Evolutionary conservation across 257 asterid genomes (phyloP), one percentile per base, ranked within the genome.

Genomic region (Knoxia roxburghii): DNA sequence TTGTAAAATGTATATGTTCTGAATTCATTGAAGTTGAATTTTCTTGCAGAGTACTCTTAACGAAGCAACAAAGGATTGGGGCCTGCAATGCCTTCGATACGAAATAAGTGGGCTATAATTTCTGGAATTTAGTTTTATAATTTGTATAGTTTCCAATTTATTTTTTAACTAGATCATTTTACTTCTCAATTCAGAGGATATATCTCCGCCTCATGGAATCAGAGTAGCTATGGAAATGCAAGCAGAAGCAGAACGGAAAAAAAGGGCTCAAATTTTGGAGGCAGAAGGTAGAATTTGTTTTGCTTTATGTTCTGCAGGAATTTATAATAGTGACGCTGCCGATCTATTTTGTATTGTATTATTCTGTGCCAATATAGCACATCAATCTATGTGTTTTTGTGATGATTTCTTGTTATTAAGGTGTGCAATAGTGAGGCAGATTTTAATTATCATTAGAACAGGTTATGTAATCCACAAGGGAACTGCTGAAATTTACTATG

Each of bases 151-250:
- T 56, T 50, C 9, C 15, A 7, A 17, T 67, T 11, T 17, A 33
- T 53, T 23, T 70, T 35, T n/a, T 61, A 27, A 30, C 30, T 35
- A 8, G 50, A 1, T 68, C 6, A 24, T 57, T 57, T 55, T 0
- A 21, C 62, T 35, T 55, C 32, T 20, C 43, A 57, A 66, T 75
- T 54, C 73, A 90, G 99, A 83, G 96, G 97, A 93, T 75, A 93
- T 93, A 76, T 82, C 87, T 81, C 97, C 97, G 67, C 97, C 97
- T 33, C 79, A 87, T 59, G 96, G 93, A 60, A 89, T 93, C 59
- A 87, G 77, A 83, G 97, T 84, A 2, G 97, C 96, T 3, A 92
- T 92, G 98, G 97, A 89, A 81, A 87, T 92, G 96, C 98, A 93
- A 77, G 97, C 95, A 46, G 98, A 93, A 80, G 99, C 99, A 52